A percentile compares a stretch with the other conserved stretches of the same genome.
Evolutionary conservation across 2,329 filamentous ascomycete species (phyloP).

Genomic region (Fusarium sp.): DNA sequence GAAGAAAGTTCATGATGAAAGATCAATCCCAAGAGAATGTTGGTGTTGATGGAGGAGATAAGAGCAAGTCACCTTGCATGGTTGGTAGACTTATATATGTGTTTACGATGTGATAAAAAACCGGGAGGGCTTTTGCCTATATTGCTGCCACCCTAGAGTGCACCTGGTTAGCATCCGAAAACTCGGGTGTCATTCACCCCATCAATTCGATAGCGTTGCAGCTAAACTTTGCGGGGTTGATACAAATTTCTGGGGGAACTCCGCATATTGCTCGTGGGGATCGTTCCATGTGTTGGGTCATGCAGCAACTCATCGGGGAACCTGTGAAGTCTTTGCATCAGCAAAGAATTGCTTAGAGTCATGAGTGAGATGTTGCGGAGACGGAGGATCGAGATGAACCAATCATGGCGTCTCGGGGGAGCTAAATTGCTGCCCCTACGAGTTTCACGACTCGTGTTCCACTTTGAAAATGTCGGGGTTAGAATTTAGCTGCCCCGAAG

Average conservation of each 20-base stretch:
- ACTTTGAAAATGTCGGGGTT: background rate
- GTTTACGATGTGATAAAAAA: background rate
- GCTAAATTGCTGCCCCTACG: conserved; percentile 21
- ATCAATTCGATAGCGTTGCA: conserved; percentile 2
- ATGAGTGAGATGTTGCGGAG: background rate
- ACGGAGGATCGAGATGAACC: rapidly evolving
- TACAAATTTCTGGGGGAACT: background rate
- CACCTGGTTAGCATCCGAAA: background rate
- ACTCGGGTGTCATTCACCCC: background rate
- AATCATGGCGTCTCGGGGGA: conserved; percentile 37
- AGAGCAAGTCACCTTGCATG: background rate
- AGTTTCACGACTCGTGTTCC: background rate
- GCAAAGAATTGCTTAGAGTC: background rate
- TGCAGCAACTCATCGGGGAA: background rate
- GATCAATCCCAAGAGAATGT: too few species aligned
- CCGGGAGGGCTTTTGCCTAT: background rate
- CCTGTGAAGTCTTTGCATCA: background rate
- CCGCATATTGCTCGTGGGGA: background rate
- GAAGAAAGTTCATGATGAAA: background rate
- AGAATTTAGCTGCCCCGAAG: background rate
- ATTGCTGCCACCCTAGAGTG: background rate
- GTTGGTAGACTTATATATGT: background rate
- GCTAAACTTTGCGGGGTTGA: conserved; percentile 4
- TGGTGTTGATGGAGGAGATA: too few species aligned
- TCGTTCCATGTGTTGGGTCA: background rate